phyloP scores from a whole-genome alignment of 768 basidiomycete species.

The Boletus tylopilopsis region DNA sequence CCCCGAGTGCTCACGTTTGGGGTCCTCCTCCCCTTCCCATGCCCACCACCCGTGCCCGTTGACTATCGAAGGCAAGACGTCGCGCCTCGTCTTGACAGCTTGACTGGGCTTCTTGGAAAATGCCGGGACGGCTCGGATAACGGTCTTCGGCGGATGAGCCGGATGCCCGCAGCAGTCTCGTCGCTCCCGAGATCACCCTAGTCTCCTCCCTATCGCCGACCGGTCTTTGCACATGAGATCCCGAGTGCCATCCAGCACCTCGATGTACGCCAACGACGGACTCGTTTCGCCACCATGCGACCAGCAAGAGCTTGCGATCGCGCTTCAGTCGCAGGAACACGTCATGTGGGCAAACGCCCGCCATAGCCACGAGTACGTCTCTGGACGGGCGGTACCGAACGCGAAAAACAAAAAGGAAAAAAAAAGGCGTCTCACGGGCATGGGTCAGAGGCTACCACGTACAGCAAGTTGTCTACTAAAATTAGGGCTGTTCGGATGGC shows the following conservation, averaged over 20 bases:
- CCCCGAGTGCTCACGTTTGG: slow-evolving; percentile 15
- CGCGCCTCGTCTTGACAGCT: slow-evolving; percentile 3
- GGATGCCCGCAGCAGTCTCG: slow-evolving; percentile 7
- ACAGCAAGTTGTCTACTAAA: slow-evolving; percentile 16
- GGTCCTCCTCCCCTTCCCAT: slow-evolving; percentile 4
- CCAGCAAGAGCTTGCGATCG: slow-evolving; percentile 16
- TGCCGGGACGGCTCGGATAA: slow-evolving; percentile 10
- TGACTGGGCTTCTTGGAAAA: slow-evolving; percentile 7
- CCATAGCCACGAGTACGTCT: background rate
- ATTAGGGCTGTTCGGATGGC: slow-evolving; percentile 4
- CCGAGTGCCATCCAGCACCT: background rate
- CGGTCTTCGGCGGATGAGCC: background rate
- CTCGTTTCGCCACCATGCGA: slow-evolving; percentile 13
- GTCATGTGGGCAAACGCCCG: slow-evolving; percentile 11
- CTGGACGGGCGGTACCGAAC: slow-evolving; percentile 1
- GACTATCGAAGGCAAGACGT: background rate
- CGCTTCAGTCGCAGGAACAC: slow-evolving; percentile 26
- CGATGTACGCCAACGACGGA: slow-evolving; percentile 4
- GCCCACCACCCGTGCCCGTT: background rate
- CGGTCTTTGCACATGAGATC: slow-evolving; percentile 10
- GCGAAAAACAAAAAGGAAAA: slow-evolving; percentile 1
- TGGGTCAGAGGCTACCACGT: slow-evolving; percentile 2
- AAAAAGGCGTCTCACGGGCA: background rate
- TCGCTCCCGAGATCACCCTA: slow-evolving; percentile 27
- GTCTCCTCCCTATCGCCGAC: slow-evolving; percentile 18